Conservation (phyloP, 1,284 basidiomycete species). For the Phylloporus sp. region DNA sequence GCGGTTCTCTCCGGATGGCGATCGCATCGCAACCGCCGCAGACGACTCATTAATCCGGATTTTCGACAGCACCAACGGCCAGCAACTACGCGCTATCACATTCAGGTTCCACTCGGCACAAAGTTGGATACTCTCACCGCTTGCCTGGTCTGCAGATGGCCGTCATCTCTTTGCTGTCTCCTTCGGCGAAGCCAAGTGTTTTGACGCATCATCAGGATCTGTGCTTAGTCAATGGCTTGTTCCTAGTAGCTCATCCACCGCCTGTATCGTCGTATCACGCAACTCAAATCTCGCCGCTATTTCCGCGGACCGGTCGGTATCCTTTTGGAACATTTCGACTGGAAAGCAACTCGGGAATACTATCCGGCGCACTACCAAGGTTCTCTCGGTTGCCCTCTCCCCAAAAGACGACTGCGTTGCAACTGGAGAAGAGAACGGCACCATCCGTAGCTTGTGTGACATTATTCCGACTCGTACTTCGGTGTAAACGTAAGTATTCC, state of each 20-base stretch:
- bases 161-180: not conserved
- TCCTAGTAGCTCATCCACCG: not conserved
- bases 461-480: slow-evolving; percentile 5
- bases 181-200: not conserved
- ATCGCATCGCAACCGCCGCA: slow-evolving; percentile 7
- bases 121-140: not conserved
- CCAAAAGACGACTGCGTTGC: slow-evolving; percentile 1
- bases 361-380: not conserved
- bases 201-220: not conserved
- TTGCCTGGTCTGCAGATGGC: not conserved
- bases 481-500: not conserved
- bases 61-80: slow-evolving; percentile 1
- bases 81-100: not conserved
- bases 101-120: not conserved
- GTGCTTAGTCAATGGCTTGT: not conserved
- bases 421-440: not conserved
- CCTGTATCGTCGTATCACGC: not conserved
- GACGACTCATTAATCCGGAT: not conserved
- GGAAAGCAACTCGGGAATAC: not conserved
- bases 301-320: not conserved
- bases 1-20: slow-evolving; percentile 1
- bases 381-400: not conserved
- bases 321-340: not conserved
- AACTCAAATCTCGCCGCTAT: not conserved
- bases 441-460: not conserved